These are phyloP conservation scores for Microdochium nivale DNA, from an alignment of 2,329 filamentous ascomycete genomes.

Conservation along the genomic window DNA sequence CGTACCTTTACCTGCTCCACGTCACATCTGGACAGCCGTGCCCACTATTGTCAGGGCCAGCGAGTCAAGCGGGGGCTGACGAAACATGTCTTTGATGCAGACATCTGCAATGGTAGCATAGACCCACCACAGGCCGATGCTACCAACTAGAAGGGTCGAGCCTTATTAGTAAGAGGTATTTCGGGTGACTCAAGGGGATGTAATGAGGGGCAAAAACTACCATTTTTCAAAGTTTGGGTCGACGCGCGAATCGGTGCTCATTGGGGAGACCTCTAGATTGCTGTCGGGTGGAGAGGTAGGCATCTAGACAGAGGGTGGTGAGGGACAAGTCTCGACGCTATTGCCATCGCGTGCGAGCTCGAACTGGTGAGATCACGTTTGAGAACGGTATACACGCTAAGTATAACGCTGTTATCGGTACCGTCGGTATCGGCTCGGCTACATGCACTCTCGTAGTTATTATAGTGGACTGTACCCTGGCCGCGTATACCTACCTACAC, in stretches of 20 bases:
- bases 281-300: neutral
- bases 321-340: neutral
- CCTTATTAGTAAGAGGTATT: neutral
- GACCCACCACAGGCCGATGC: neutral
- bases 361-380: slow-evolving; percentile 41
- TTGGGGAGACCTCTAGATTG: neutral
- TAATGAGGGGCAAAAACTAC: neutral
- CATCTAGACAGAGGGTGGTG: neutral
- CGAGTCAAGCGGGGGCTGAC: neutral
- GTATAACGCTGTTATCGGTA: slow-evolving; percentile 55
- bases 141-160: neutral
- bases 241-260: neutral
- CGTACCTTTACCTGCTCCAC: neutral
- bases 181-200: neutral
- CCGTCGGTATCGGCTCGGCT: slow-evolving; percentile 58
- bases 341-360: slow-evolving; percentile 25
- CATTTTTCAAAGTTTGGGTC: neutral
- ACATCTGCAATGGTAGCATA: neutral
- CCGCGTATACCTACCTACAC: slow-evolving; percentile 54
- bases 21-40: neutral
- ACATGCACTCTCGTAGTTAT: slow-evolving; percentile 56
- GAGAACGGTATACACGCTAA: slow-evolving; percentile 36
- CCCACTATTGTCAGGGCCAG: neutral
- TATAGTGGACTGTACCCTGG: slow-evolving; percentile 45
- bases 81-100: neutral